Conservation (phyloP, 2,329 filamentous ascomycete genomes). For the Pezicula carpinea region DNA sequence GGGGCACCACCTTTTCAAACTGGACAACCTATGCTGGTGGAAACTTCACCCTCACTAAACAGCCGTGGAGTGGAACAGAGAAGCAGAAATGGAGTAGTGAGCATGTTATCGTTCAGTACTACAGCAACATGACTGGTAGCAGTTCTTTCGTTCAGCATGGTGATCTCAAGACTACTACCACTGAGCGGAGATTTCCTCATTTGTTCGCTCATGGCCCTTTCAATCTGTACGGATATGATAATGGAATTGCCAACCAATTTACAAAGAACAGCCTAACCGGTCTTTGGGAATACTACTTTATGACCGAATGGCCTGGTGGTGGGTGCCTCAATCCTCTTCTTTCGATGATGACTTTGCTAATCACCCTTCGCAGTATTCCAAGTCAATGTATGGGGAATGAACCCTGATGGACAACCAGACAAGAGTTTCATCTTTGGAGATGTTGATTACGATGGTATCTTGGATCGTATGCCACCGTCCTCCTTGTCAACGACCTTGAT, state of each 20-base stretch:
- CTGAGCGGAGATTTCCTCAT: constrained; percentile 52
- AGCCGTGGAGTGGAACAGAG: constrained; percentile 52
- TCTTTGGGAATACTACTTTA: constrained; percentile 54
- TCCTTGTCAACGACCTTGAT: constrained; percentile 49
- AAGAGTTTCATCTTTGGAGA: constrained; percentile 55
- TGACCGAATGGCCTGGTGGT: constrained; percentile 56
- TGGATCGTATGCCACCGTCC: constrained; percentile 57
- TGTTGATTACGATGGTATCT: constrained; percentile 53
- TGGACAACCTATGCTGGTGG: constrained; percentile 50
- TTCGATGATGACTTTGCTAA: background rate
- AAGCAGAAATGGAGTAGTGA: constrained; percentile 55
- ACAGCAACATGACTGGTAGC: constrained; percentile 52
- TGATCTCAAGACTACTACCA: constrained; percentile 39
- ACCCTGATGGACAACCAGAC: constrained; percentile 58
- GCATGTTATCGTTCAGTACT: constrained; percentile 60
- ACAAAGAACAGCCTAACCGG: constrained; percentile 39
- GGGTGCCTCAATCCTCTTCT: background rate
- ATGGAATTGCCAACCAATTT: constrained; percentile 51
- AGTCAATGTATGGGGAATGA: constrained; percentile 63
- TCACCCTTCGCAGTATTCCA: constrained; percentile 48
- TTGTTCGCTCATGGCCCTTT: constrained; percentile 57
- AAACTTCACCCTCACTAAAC: constrained; percentile 43
- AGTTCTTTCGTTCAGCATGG: constrained; percentile 56
- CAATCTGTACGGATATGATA: constrained; percentile 60
- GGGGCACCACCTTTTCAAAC: constrained; percentile 49